Base-by-base conservation (phyloP, 805 yeast species). In the Millerago galiae region DNA sequence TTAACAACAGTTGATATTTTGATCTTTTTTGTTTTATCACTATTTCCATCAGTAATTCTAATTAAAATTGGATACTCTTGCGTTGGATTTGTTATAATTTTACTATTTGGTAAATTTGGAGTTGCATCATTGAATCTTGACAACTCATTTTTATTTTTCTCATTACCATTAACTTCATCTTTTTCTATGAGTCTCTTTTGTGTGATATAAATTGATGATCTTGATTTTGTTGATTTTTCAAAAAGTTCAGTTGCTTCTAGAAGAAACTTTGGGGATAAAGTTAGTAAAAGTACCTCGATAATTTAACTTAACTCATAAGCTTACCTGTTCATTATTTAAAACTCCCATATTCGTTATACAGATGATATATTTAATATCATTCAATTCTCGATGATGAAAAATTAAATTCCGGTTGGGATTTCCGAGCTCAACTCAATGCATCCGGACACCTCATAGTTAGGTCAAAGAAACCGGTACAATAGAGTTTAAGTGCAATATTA, bases 1-100 rank as follows among this genome's bases (percentile, higher is more conserved):
- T 74, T 74, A 7, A 90, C 89, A 11, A 81, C 75, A 0, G 97
- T 89, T 24, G 89, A 77, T 27, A 82, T 59, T 55, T 85, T 85
- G n/a, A 61, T 55, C 52, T 78, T 78, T 44, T 66, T 63, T 14
- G 66, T 58, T 53, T 75, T 75, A 35, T 74, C 73, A 34, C 60
- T 59, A 17, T 66, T 68, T 27, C 85, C 85, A 61, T 77, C 71
- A 0, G 85, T 66, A 40, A 84, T 75, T 59, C 96, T 74, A 49
- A 89, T 71, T 36, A 89, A 63, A 2, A 89, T 65, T 7, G 86
- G 75, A 53, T 79, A 85, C 36, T 71, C 62, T 31, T 60, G 55
- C 5, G 38, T 38, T 4, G 54, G 37, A 18, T 42, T 55, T 42
- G 37, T 60, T 59, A n/a, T 54, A 28, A 51, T 42, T 32, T 38